Conservation (phyloP, 495 filamentous ascomycete genomes). For the Niebla homalea region DNA sequence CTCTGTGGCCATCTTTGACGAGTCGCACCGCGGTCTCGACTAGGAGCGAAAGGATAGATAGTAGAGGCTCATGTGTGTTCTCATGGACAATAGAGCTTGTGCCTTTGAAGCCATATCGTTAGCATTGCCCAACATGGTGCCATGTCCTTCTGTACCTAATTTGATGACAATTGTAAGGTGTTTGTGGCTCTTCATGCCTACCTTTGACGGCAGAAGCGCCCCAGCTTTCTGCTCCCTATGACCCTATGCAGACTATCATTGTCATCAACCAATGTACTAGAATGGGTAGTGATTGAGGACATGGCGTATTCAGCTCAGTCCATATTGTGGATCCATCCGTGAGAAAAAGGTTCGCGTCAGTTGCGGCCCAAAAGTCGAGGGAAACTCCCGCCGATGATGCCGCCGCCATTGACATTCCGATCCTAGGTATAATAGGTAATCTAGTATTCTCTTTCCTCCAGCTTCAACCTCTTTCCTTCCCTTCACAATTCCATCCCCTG, state of each 20-base stretch:
- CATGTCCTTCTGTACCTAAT: constrained; percentile 50
- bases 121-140: not conserved
- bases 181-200: constrained; percentile 29
- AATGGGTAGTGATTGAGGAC: too few species aligned
- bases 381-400: too few species aligned
- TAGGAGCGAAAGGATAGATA: constrained; percentile 78
- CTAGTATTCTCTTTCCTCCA: too few species aligned
- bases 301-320: too few species aligned
- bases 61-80: constrained; percentile 87
- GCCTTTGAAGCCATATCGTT: constrained; percentile 36
- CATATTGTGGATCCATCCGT: not conserved
- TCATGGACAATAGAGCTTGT: constrained; percentile 98
- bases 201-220: constrained; percentile 1
- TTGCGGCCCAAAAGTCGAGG: not conserved
- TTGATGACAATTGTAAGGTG: constrained; percentile 79
- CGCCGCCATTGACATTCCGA: too few species aligned
- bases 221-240: too few species aligned
- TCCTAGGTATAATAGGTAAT: too few species aligned
- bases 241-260: too few species aligned
- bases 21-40: constrained; percentile 83
- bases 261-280: too few species aligned
- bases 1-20: constrained; percentile 79
- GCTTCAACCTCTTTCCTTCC: too few species aligned
- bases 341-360: not conserved
- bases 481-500: too few species aligned